Conservation (phyloP, 805 yeast genomes). For the Kodamaea nitidulidarum region DNA sequence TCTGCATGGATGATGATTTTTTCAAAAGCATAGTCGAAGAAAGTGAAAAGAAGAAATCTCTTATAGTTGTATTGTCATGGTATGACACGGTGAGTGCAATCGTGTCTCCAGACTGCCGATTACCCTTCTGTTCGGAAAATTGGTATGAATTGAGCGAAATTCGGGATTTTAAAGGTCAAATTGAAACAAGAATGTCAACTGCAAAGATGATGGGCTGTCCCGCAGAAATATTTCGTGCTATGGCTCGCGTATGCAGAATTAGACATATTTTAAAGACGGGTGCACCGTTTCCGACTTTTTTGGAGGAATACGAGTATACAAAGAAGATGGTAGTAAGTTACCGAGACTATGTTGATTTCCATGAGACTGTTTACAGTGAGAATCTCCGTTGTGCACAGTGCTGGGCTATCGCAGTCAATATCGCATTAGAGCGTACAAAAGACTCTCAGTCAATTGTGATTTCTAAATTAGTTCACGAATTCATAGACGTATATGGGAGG, state of each 20-base stretch:
- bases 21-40: constrained; percentile 37
- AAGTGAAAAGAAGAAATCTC: constrained; percentile 46
- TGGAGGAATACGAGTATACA: constrained; percentile 27
- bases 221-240: constrained; percentile 48
- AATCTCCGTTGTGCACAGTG: constrained; percentile 53
- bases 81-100: constrained; percentile 55
- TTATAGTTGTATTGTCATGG: constrained; percentile 54
- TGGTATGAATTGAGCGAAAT: constrained; percentile 45
- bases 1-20: constrained; percentile 42
- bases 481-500: constrained; percentile 43
- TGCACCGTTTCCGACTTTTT: constrained; percentile 1
- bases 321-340: constrained; percentile 38
- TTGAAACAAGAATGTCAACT: constrained; percentile 37
- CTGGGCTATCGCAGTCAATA: constrained; percentile 45
- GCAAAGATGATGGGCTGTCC: constrained; percentile 59
- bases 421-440: constrained; percentile 24
- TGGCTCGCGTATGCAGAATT: constrained; percentile 42
- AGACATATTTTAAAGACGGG: constrained; percentile 21
- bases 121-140: constrained; percentile 48
- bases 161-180: constrained; percentile 17
- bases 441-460: constrained; percentile 25
- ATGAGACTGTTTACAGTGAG: constrained; percentile 31
- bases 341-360: constrained; percentile 41
- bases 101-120: constrained; percentile 52
- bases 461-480: constrained; percentile 38